These are phyloP conservation scores for Trametes polyzona DNA, from an alignment of 1,284 basidiomycete species.

Conservation along the genomic window DNA sequence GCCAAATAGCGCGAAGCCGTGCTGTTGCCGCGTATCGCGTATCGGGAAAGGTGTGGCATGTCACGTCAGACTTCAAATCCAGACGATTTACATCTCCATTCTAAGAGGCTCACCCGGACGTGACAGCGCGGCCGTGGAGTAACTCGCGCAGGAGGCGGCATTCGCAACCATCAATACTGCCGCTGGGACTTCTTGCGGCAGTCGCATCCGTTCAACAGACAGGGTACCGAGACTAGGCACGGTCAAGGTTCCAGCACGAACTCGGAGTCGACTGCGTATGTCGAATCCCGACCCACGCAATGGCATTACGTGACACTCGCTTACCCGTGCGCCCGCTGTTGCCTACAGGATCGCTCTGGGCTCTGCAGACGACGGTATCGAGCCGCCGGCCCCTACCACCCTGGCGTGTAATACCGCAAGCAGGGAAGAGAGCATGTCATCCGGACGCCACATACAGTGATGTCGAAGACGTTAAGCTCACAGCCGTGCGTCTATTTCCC, in stretches of 20 bases:
- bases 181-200: slow-evolving; percentile 12
- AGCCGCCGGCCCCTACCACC: slow-evolving; percentile 7
- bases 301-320: slow-evolving; percentile 5
- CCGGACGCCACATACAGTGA: slow-evolving; percentile 22
- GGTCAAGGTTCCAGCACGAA: background rate
- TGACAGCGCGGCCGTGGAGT: slow-evolving; percentile 6
- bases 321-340: slow-evolving; percentile 1
- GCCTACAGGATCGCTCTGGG: slow-evolving; percentile 3
- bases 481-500: slow-evolving; percentile 4
- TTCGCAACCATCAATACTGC: slow-evolving; percentile 17
- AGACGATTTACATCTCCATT: slow-evolving; percentile 9
- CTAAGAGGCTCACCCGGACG: background rate
- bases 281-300: background rate
- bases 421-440: slow-evolving; percentile 19
- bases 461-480: slow-evolving; percentile 15
- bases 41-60: background rate
- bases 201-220: slow-evolving; percentile 13
- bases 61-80: background rate
- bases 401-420: slow-evolving; percentile 3
- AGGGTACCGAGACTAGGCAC: slow-evolving; percentile 25
- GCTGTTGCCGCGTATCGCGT: background rate
- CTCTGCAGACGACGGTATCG: background rate
- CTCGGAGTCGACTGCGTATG: slow-evolving; percentile 5
- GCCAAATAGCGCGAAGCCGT: slow-evolving; percentile 4
- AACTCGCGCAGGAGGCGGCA: background rate